Conservation (phyloP, 139 green algal genomes). For the Haematococcus sp. region DNA sequence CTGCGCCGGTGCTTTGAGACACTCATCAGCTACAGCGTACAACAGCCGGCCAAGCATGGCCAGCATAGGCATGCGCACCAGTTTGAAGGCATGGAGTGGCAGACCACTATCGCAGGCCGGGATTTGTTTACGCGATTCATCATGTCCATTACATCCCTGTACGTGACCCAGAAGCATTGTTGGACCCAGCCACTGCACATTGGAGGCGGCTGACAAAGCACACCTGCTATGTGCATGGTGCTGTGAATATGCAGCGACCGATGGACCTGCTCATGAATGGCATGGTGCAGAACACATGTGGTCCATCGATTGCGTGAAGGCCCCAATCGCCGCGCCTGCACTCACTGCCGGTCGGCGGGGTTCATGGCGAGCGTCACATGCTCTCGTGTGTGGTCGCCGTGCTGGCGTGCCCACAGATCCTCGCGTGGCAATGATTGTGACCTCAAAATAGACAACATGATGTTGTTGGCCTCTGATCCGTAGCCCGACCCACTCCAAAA, state of each 20-base stretch:
- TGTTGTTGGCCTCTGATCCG: conserved; percentile 41
- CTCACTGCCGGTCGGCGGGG: conserved; percentile 15
- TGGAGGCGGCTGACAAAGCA: neutral
- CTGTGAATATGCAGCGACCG: neutral
- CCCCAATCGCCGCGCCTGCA: too few relatives aligned
- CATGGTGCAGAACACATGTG: too few relatives aligned
- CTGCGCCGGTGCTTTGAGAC: neutral
- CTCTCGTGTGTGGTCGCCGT: conserved; percentile 10
- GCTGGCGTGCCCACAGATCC: conserved; percentile 4
- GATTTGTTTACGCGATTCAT: neutral
- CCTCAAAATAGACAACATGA: conserved; percentile 30
- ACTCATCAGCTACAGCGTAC: too few relatives aligned
- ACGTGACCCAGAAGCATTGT: too few relatives aligned
- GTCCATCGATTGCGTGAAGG: too few relatives aligned
- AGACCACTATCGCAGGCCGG: conserved; percentile 30
- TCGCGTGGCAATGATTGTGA: neutral
- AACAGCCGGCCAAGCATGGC: too few relatives aligned
- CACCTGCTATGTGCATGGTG: neutral
- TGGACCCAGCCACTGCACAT: too few relatives aligned
- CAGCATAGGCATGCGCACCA: conserved; percentile 15
- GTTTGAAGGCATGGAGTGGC: conserved; percentile 45
- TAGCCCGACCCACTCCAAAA: conserved; percentile 36
- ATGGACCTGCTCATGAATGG: neutral
- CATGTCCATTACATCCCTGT: neutral
- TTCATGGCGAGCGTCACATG: conserved; percentile 18